Evolutionary conservation across 257 asterid genomes (phyloP).

Genomic region (Solanum arcanum): DNA sequence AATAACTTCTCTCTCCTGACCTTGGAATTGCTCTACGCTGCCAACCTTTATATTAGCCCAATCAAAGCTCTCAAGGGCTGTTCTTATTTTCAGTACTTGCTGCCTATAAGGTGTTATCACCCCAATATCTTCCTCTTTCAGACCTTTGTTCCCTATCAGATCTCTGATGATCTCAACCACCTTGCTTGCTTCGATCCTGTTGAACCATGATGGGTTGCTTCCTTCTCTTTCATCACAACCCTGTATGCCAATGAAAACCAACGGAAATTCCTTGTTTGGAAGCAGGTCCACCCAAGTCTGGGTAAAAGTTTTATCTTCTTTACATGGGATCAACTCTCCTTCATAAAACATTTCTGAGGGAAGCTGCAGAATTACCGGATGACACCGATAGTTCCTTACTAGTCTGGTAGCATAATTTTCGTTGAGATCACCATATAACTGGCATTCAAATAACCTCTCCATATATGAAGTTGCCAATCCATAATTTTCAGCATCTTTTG

Average conservation of each 20-base stretch:
- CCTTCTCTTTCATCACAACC: constrained; percentile 97
- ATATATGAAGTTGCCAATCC: constrained; percentile 76
- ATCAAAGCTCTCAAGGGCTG: constrained; percentile 43
- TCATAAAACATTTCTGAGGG: constrained; percentile 70
- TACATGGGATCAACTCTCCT: constrained; percentile 61
- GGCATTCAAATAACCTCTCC: constrained; percentile 64
- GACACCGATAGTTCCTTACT: constrained; percentile 70
- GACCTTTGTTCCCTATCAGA: constrained; percentile 36
- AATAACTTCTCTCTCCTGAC: constrained; percentile 79
- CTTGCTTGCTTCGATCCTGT: constrained; percentile 83
- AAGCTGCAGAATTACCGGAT: constrained; percentile 55
- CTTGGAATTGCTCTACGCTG: constrained; percentile 94
- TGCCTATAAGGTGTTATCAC: constrained; percentile 89
- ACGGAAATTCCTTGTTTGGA: constrained; percentile 60
- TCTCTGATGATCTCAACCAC: constrained; percentile 50
- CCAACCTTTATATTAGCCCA: constrained; percentile 52
- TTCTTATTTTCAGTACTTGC: constrained; percentile 70
- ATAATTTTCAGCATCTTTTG: constrained; percentile 46
- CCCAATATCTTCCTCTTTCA: constrained; percentile 65
- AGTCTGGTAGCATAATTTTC: constrained; percentile 42
- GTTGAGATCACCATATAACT: constrained; percentile 31
- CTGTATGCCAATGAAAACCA: constrained; percentile 76
- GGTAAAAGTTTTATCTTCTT: constrained; percentile 19
- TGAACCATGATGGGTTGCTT: constrained; percentile 93
- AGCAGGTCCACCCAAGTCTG: constrained; percentile 34